A percentile compares a stretch with the other conserved stretches of the same genome.
Evolutionary conservation across 129 eudicot species (phyloP).

Genomic region (Heracleum sosnowskyi): DNA sequence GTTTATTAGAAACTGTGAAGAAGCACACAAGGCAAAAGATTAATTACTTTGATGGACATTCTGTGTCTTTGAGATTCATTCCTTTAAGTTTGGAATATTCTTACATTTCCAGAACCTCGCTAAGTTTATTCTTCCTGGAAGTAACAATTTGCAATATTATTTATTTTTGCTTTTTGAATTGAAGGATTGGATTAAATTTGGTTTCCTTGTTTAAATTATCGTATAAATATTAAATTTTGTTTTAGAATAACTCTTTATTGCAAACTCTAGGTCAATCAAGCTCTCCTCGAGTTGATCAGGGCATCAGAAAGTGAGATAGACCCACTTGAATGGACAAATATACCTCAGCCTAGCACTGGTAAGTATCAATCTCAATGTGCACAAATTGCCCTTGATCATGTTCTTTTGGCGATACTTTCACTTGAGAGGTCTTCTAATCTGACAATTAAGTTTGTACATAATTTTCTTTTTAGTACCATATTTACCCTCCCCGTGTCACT

Average conservation of each 20-base stretch:
- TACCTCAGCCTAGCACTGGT: constrained; percentile 53
- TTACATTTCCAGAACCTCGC: background rate
- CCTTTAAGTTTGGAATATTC: background rate
- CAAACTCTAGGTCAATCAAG: constrained; percentile 67
- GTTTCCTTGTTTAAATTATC: background rate
- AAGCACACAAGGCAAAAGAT: background rate
- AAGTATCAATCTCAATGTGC: constrained; percentile 21
- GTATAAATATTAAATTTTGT: background rate
- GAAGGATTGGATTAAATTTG: background rate
- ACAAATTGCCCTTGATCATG: background rate
- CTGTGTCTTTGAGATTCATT: background rate
- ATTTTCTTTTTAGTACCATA: background rate
- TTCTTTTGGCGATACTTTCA: background rate
- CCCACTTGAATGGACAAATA: constrained; percentile 83
- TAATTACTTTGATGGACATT: background rate
- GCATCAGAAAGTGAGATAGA: constrained; percentile 57
- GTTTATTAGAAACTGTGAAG: background rate
- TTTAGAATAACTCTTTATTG: background rate
- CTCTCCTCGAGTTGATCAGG: constrained; percentile 71
- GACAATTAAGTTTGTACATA: background rate
- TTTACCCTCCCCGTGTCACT: background rate
- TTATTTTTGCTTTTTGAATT: background rate
- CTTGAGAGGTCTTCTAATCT: background rate
- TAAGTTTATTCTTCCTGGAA: background rate
- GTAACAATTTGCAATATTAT: background rate